Percentiles rank a stretch among this genome's conserved stretches.
These are phyloP conservation scores for Cryphonectria radicalis DNA, from an alignment of 2,329 filamentous ascomycete species.

Conservation along the genomic window DNA sequence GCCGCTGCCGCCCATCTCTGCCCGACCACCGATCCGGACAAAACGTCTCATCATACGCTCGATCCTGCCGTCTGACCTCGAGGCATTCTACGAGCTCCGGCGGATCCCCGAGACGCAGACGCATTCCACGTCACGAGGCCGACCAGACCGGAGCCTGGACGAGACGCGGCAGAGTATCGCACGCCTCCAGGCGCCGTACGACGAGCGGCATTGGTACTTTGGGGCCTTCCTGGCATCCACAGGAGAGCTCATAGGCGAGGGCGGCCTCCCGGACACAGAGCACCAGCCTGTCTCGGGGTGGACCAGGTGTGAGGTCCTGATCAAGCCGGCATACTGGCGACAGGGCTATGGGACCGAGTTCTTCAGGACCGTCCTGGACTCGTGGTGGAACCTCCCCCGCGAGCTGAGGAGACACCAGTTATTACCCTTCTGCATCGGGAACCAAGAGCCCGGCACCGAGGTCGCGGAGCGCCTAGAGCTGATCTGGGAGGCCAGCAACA, in stretches of 20 bases:
- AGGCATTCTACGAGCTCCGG: constrained; percentile 30
- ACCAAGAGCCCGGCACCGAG: constrained; percentile 19
- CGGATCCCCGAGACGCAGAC: constrained; percentile 16
- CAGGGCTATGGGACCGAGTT: constrained; percentile 29
- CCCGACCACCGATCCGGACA: constrained; percentile 20
- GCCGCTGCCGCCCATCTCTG: constrained; percentile 21
- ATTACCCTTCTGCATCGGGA: constrained; percentile 12
- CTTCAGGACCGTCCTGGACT: constrained; percentile 21
- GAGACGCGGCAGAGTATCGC: constrained; percentile 21
- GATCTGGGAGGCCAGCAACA: constrained; percentile 23
- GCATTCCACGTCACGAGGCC: constrained; percentile 25
- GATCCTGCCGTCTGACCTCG: constrained; percentile 25
- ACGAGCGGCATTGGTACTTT: constrained; percentile 32
- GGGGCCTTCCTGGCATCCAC: constrained; percentile 35
- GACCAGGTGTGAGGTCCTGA: constrained; percentile 23
- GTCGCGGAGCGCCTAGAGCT: constrained; percentile 24
- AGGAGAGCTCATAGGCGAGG: constrained; percentile 38
- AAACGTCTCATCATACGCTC: constrained; percentile 28
- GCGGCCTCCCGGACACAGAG: constrained; percentile 31
- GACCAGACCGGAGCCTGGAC: constrained; percentile 21
- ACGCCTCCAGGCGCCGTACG: constrained; percentile 24
- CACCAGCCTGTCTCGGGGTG: constrained; percentile 23
- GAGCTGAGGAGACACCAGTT: constrained; percentile 26
- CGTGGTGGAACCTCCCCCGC: constrained; percentile 28
- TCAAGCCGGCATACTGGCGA: constrained; percentile 17